Base-by-base conservation (phyloP, 2,329 filamentous ascomycete genomes). In the Penicillium freii region DNA sequence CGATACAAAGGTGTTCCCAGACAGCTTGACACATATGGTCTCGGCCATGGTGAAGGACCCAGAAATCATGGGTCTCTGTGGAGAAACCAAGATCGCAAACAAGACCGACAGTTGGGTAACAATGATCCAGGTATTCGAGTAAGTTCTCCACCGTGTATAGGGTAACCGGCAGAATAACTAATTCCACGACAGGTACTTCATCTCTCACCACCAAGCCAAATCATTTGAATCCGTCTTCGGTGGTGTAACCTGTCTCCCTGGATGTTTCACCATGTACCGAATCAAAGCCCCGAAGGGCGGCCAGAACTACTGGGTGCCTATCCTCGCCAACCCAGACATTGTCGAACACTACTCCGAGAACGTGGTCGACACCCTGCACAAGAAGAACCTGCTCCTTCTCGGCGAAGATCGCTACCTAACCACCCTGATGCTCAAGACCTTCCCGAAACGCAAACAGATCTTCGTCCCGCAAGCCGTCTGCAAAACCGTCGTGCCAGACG, bases 261-360 rank as follows among this genome's bases (percentile, higher is more conserved):
- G 94, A 63, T 99, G 94, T 82, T 99, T 99, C 87, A 97, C 92
- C 83, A 99, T 99, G 95, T 99, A 99, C 81, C 90, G 94, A 70
- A 97, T 99, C 84, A 99, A 99, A 79, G 90, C 94, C 31, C 95
- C 94, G 59, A 99, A 99, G 80, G 94, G 94, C 64, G 93, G 90
- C 27, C 92, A 97, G 74, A 97, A 99, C 80, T 99, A 97, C 79
- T 99, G 94, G 94, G 94, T 99, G 25, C 94, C 94, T 8, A 97
- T 99, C 69, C 84, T 99, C 63, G 94, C 94, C 66, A 99, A 99
- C 74, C 95, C 95, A 3, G 95, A 99, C 71, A 90, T 99, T 43
- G 95, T 99, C 46, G 94, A 99, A 78, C 94, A 99, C 77, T 99
- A 99, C 77, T 97, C 94, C 0, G 94, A 99, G 77, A 99, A 99